Base-by-base conservation (phyloP, 805 yeast genomes). In the Barnettozyma wickerhamii region DNA sequence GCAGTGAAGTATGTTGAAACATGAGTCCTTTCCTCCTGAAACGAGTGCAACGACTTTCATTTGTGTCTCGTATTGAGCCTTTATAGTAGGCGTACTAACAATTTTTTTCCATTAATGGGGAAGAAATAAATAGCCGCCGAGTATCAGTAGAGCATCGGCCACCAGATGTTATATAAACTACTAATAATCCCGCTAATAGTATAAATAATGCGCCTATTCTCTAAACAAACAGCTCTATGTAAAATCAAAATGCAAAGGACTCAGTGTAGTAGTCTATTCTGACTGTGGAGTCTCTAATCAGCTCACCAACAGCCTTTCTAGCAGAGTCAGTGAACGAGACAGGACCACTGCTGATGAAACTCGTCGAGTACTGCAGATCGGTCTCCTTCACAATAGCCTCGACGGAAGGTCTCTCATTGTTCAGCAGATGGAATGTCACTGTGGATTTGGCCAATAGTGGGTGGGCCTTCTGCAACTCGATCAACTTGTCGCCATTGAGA, bases 1-100 rank as follows among this genome's bases (percentile, higher is more conserved):
- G 55, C 98, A 88, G 58, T 93, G 95, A 29, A 88, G 64, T 13
- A 91, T 79, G 57, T 90, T 93, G 61, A 75, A 93, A 64, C 90
- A 88, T 7, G 97, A 90, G 60, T 93, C 99, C 56, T 93, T 93
- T 0, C 99, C 99, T 5, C 99, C 99, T 1, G 96, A 86, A 0
- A 93, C 79, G 18, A 93, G 69, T 0, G 95, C 99, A 26, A 89
- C 85, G 56, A 90, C 86, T 60, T 88, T 89, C 99, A 93, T 91
- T 28, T 21, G n/a, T n/a, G n/a, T n/a, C n/a, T n/a, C n/a, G n/a
- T n/a, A n/a, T n/a, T n/a, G n/a, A n/a, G n/a, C n/a, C n/a, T n/a
- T n/a, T n/a, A n/a, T n/a, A n/a, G n/a, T n/a, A n/a, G n/a, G n/a
- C n/a, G n/a, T n/a, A n/a, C n/a, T n/a, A n/a, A n/a, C n/a, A n/a